Evolutionary conservation across 2,329 filamentous ascomycete species (phyloP).

Genomic region (Pseudocercospora pini-densiflorae): DNA sequence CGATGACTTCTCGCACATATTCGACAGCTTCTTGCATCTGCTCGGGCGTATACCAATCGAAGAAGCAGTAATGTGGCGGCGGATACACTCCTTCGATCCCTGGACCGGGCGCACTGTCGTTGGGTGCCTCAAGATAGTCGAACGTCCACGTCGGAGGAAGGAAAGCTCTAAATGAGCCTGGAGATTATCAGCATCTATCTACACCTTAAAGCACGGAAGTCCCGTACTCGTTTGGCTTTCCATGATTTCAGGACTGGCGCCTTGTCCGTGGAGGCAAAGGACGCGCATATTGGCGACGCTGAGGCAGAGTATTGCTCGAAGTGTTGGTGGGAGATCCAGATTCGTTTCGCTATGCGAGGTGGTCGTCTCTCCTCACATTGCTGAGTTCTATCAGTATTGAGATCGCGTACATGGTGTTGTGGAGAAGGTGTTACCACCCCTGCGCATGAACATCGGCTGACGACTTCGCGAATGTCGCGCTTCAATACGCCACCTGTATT

Average conservation of each 20-base stretch:
- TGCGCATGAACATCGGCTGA: background rate
- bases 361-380: background rate
- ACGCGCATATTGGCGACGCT: slow-evolving; percentile 10
- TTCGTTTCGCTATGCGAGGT: background rate
- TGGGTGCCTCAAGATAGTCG: slow-evolving; percentile 11
- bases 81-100: slow-evolving; percentile 13
- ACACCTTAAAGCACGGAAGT: background rate
- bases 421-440: background rate
- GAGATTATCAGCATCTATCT: background rate
- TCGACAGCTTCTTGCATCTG: slow-evolving; percentile 11
- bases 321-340: background rate
- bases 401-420: background rate
- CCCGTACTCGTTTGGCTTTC: background rate
- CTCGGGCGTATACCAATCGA: slow-evolving; percentile 6
- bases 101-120: slow-evolving; percentile 4
- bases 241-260: slow-evolving; percentile 4
- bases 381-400: background rate
- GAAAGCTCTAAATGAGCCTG: slow-evolving; percentile 7
- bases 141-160: slow-evolving; percentile 7
- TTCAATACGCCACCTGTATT: background rate
- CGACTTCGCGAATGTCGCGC: background rate
- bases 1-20: slow-evolving; percentile 10
- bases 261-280: slow-evolving; percentile 17
- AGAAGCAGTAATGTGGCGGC: slow-evolving; percentile 12
- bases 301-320: background rate